Percentiles rank a stretch among this genome's conserved stretches.
These are phyloP conservation scores for Phtheirospermum japonicum DNA, from an alignment of 257 asterid genomes.

Conservation along the genomic window DNA sequence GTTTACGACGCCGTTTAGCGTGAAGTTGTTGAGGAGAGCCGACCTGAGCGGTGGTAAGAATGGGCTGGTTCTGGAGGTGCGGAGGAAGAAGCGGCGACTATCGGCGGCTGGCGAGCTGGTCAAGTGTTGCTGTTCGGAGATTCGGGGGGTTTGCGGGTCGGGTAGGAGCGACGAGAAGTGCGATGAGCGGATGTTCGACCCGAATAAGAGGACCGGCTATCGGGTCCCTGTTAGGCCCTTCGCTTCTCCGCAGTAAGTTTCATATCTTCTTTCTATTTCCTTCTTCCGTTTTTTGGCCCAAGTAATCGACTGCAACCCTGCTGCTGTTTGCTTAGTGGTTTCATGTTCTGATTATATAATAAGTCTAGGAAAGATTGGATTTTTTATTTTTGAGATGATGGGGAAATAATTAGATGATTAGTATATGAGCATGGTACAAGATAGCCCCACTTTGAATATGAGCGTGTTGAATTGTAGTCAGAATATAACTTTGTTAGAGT, in stretches of 20 bases:
- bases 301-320: background rate
- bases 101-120: conserved; percentile 31
- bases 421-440: too few species aligned
- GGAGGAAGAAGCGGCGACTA: conserved; percentile 50
- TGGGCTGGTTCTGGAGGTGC: conserved; percentile 37
- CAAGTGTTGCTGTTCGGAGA: conserved; percentile 59
- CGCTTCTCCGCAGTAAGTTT: conserved; percentile 57
- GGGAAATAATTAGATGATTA: too few species aligned
- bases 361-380: background rate
- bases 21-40: conserved; percentile 31
- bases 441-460: too few species aligned
- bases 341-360: conserved; percentile 1
- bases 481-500: background rate
- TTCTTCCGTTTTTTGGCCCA: background rate
- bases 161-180: conserved; percentile 48
- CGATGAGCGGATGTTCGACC: conserved; percentile 52
- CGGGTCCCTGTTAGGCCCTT: conserved; percentile 56
- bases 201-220: conserved; percentile 31
- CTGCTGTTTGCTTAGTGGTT: conserved; percentile 5
- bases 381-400: background rate
- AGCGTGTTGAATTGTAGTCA: background rate
- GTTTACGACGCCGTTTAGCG: conserved; percentile 44
- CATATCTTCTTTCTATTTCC: background rate
- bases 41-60: conserved; percentile 29
- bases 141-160: conserved; percentile 37